phyloP scores from a whole-genome alignment of 2,329 filamentous ascomycete genomes.

The Botrytis tulipae region DNA sequence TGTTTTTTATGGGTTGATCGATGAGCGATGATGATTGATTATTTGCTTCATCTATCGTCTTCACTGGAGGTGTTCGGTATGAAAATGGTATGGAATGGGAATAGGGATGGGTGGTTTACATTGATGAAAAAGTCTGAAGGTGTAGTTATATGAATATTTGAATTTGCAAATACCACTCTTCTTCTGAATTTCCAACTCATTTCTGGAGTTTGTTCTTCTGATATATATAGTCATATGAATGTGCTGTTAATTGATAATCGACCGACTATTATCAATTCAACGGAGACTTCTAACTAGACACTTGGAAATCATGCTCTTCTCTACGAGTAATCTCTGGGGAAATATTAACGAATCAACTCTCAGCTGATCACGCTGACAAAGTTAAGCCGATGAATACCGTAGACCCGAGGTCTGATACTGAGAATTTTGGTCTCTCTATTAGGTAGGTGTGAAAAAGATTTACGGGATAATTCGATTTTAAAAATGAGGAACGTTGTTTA shows the following conservation, averaged over 20 bases:
- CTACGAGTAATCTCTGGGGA: no score
- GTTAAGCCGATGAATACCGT: conserved; percentile 15
- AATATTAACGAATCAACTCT: background rate
- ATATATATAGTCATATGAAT: background rate
- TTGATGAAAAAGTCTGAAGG: conserved; percentile 1
- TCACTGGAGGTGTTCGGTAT: background rate
- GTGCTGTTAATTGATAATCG: background rate
- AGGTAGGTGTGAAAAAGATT: background rate
- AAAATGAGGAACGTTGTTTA: background rate
- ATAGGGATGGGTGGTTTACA: background rate
- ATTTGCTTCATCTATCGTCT: background rate
- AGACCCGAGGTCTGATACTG: background rate
- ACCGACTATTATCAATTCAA: background rate
- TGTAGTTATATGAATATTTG: background rate
- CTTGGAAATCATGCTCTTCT: background rate
- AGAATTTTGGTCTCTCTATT: background rate
- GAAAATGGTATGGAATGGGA: background rate
- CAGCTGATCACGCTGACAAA: background rate
- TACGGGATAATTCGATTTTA: background rate
- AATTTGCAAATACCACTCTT: conserved; percentile 1
- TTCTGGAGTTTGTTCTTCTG: background rate
- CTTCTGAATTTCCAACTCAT: background rate
- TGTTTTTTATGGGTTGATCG: background rate
- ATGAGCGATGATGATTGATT: background rate
- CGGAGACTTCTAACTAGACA: background rate